These are phyloP conservation scores for Phytophthora podocarpi DNA, from an alignment of 352 stramenopile genomes.

Conservation along the genomic window DNA sequence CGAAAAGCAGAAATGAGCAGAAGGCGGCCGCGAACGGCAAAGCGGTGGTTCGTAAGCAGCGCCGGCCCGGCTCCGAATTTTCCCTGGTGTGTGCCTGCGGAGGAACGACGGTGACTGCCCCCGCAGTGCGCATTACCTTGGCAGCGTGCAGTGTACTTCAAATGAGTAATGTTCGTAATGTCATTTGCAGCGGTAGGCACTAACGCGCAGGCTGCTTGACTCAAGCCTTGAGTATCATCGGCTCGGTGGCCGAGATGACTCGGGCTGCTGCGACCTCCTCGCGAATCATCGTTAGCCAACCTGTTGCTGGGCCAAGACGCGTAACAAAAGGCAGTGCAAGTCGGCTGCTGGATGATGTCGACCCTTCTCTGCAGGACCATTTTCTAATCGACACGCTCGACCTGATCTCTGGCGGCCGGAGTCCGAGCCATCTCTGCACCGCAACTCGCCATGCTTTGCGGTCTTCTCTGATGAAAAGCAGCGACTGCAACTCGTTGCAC, in stretches of 20 bases:
- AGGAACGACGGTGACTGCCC: constrained; percentile 9
- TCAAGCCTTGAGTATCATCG: too few relatives aligned
- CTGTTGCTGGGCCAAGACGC: not conserved
- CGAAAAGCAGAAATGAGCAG: constrained; percentile 33
- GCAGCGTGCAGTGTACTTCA: constrained; percentile 1
- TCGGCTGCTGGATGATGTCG: constrained; percentile 17
- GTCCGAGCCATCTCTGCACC: constrained; percentile 4
- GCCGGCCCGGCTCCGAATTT: constrained; percentile 7
- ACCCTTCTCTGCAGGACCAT: constrained; percentile 26
- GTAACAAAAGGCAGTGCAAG: not conserved
- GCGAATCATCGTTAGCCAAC: not conserved
- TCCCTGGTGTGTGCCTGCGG: constrained; percentile 9
- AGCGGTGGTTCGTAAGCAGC: constrained; percentile 11
- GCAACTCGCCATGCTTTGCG: not conserved
- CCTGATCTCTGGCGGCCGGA: constrained; percentile 26
- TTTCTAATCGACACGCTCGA: constrained; percentile 34
- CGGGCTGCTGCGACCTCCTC: not conserved
- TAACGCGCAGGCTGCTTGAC: constrained; percentile 10
- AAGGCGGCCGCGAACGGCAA: constrained; percentile 6
- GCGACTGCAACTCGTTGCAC: constrained; percentile 20
- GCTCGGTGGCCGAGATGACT: constrained; percentile 4
- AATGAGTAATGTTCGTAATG: constrained; percentile 36
- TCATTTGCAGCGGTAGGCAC: constrained; percentile 8
- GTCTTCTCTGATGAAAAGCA: constrained; percentile 13
- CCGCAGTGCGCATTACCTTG: too few relatives aligned